These are phyloP conservation scores for Zizania palustris DNA, from an alignment of 202 grass and related monocot genomes.

Conservation along the genomic window DNA sequence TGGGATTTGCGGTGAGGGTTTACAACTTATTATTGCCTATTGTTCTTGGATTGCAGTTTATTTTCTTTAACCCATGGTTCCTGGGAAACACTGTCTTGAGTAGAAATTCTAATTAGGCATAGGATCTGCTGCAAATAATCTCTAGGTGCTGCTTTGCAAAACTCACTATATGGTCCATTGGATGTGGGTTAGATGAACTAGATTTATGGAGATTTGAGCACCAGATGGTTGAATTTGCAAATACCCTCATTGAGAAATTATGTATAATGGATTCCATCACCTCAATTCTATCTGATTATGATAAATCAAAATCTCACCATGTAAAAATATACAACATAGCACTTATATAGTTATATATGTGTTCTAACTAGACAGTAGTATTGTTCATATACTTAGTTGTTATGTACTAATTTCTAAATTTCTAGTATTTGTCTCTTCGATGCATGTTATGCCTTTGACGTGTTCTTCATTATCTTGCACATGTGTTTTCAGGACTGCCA, in stretches of 20 bases:
- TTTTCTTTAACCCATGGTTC: background rate
- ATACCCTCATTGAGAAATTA: too few species aligned
- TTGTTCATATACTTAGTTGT: background rate
- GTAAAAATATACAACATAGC: background rate
- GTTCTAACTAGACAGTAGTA: background rate
- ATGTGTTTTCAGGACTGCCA: constrained; percentile 63
- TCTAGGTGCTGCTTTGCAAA: background rate
- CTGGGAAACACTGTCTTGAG: constrained; percentile 23
- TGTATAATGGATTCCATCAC: background rate
- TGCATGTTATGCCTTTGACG: constrained; percentile 12
- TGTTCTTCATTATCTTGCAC: constrained; percentile 31
- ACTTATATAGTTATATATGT: constrained; percentile 2
- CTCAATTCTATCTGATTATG: constrained; percentile 6
- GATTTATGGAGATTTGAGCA: too few species aligned
- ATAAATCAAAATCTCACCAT: background rate
- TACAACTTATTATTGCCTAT: constrained; percentile 17
- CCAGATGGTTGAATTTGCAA: too few species aligned
- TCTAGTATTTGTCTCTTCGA: background rate
- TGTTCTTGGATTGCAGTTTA: constrained; percentile 22
- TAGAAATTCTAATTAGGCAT: background rate
- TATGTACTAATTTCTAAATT: constrained; percentile 23
- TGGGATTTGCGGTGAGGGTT: constrained; percentile 85
- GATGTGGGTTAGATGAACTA: too few species aligned
- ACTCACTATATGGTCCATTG: background rate
- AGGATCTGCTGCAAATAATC: background rate